These are phyloP conservation scores for Atalantia buxifolia DNA, from an alignment of 345 rosid species.

Conservation along the genomic window DNA sequence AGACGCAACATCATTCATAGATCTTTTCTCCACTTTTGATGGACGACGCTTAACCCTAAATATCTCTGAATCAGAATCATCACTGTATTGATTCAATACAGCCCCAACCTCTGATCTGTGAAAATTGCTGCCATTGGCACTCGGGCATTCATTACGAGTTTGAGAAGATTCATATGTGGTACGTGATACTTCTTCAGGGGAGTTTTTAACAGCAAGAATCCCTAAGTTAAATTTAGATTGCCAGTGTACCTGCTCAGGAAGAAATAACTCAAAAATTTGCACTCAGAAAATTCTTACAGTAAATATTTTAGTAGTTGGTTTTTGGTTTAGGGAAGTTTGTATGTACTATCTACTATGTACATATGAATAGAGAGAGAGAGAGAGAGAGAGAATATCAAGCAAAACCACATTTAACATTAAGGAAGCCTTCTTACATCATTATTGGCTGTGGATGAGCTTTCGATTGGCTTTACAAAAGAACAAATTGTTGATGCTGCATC, in stretches of 20 bases:
- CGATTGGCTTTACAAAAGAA: slow-evolving; percentile 35
- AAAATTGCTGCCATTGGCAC: slow-evolving; percentile 20
- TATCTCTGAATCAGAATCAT: slow-evolving; percentile 79
- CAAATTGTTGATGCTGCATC: slow-evolving; percentile 44
- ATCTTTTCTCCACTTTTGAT: slow-evolving; percentile 55
- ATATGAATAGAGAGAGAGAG: no score
- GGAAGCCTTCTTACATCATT: slow-evolving; percentile 60
- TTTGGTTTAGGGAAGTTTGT: neutral
- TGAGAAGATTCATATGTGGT: slow-evolving; percentile 28
- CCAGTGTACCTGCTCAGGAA: slow-evolving; percentile 41
- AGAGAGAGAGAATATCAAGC: neutral
- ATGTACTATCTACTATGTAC: neutral
- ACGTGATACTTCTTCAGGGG: slow-evolving; percentile 36
- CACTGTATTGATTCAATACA: slow-evolving; percentile 47
- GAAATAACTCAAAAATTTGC: slow-evolving; percentile 5
- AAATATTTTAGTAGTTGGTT: neutral
- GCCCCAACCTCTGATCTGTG: slow-evolving; percentile 28
- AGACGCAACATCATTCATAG: slow-evolving; percentile 32
- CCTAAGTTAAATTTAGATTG: slow-evolving; percentile 32
- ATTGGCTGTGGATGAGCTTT: slow-evolving; percentile 32
- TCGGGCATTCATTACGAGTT: slow-evolving; percentile 34
- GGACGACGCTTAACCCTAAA: slow-evolving; percentile 95
- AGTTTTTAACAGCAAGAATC: slow-evolving; percentile 28
- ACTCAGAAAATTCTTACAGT: neutral
- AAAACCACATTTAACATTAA: slow-evolving; percentile 3